Evolutionary conservation across 345 rosid genomes (phyloP), one percentile per base, ranked within the genome.

Genomic region (Cardamine occulta): DNA sequence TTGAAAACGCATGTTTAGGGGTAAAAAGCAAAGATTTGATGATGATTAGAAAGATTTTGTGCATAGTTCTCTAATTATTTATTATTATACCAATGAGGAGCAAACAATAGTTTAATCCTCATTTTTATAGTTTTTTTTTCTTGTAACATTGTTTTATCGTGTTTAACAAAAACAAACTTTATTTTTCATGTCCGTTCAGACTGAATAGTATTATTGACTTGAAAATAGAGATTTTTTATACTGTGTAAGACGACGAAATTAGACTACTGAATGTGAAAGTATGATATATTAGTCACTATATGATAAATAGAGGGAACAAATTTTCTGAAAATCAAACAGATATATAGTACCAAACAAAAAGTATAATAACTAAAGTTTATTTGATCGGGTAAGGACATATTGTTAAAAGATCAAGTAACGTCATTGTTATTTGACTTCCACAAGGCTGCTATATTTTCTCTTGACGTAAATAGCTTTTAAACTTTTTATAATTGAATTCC

Each of bases 21-120:
- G 61, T 44, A 19, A 57, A 77, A 72, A 71, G 80, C 53, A 49
- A 77, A 77, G 76, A 77, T 77, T 64, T 77, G 67, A 57, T 64
- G 48, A 77, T 77, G 76, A 65, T 77, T 71, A 71, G 68, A 26
- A 71, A 23, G 80, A 77, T 71, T 60, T 47, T 77, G 80, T 77
- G 72, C 47, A 77, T 72, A 71, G 62, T 77, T 42, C 12, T 42
- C 39, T 72, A 71, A 77, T 72, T 56, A 48, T 48, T 63, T 56
- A 49, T 63, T 56, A 49, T 65, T 65, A 57, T 68, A 58, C 24
- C 48, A 49, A 11, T 13, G 65, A 29, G 51, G 42, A 52, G 32
- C 37, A n/a, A 0, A 48, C 31, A 15, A 56, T 42, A 53, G 32
- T 63, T 69, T 42, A 44, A 34, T 54, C 31, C 7, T 62, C 23